These are phyloP conservation scores for Pseudoperonospora humuli DNA, from an alignment of 352 stramenopile species.

Conservation along the genomic window DNA sequence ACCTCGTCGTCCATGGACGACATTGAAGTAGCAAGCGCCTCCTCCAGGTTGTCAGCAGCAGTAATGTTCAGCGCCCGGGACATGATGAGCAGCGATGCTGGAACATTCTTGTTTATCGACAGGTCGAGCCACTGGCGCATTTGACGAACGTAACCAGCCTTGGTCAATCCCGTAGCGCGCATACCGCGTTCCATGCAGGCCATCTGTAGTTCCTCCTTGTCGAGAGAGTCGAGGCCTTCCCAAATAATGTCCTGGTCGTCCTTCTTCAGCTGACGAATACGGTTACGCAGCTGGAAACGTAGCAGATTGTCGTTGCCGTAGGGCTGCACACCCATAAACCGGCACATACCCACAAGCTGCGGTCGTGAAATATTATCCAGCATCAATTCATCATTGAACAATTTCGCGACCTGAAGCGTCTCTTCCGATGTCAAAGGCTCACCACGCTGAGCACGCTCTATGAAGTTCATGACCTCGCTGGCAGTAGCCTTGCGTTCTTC, in stretches of 20 bases:
- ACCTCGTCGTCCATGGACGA: constrained; percentile 85
- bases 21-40: constrained; percentile 82
- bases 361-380: constrained; percentile 96
- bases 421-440: constrained; percentile 70
- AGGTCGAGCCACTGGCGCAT: constrained; percentile 97
- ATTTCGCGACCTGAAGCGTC: constrained; percentile 85
- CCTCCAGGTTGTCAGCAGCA: constrained; percentile 70
- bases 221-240: constrained; percentile 96
- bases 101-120: constrained; percentile 97
- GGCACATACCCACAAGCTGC: constrained; percentile 96
- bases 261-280: constrained; percentile 92
- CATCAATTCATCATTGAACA: constrained; percentile 98
- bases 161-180: constrained; percentile 93
- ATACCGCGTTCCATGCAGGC: constrained; percentile 97
- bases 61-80: constrained; percentile 95
- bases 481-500: constrained; percentile 72
- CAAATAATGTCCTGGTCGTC: constrained; percentile 98
- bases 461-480: constrained; percentile 78
- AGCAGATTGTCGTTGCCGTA: constrained; percentile 96
- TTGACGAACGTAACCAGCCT: constrained; percentile 92
- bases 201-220: constrained; percentile 96
- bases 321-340: constrained; percentile 94
- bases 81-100: constrained; percentile 98
- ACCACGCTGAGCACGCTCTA: constrained; percentile 72
- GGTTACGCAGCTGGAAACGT: constrained; percentile 91